A percentile compares a stretch with the other conserved stretches of the same genome.
phyloP scores from a whole-genome alignment of 225 moss, liverwort and hornwort species.

The Marchantia paleacea region DNA sequence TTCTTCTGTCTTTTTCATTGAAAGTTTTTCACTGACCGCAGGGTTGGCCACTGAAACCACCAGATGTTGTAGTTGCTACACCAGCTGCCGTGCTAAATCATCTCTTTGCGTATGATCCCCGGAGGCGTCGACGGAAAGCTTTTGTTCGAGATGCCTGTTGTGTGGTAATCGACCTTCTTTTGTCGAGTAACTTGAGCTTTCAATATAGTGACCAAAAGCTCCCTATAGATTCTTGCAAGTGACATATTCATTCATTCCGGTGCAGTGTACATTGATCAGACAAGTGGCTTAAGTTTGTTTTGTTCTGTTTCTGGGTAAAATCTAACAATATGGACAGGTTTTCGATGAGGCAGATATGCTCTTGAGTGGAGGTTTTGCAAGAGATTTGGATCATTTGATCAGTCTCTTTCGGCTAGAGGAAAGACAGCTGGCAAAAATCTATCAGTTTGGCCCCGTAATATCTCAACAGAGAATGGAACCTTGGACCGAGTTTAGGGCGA shows the following conservation, averaged over 20 bases:
- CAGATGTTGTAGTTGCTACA: conserved; percentile 85
- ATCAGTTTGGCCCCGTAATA: conserved; percentile 44
- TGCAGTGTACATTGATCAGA: too few species aligned
- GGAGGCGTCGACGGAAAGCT: conserved; percentile 65
- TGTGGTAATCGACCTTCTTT: conserved; percentile 47
- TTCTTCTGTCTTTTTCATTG: neutral
- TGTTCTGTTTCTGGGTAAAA: neutral
- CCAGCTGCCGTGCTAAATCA: conserved; percentile 89
- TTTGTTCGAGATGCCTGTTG: conserved; percentile 69
- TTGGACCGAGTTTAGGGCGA: conserved; percentile 53
- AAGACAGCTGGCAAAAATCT: conserved; percentile 56
- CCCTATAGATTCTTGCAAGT: neutral
- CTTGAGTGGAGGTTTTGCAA: conserved; percentile 78
- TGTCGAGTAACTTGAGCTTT: too few species aligned
- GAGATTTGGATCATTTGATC: conserved; percentile 73
- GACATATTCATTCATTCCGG: neutral
- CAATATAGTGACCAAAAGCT: neutral
- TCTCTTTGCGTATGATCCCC: conserved; percentile 73
- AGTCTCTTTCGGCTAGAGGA: conserved; percentile 78
- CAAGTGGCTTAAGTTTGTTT: neutral
- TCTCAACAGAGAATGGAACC: conserved; percentile 24
- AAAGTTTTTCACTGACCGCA: conserved; percentile 29
- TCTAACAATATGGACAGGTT: conserved; percentile 50
- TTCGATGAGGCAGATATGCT: conserved; percentile 99
- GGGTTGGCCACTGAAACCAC: conserved; percentile 88